These are phyloP conservation scores for Nadsonia starkeyi-henricii DNA, from an alignment of 1,139 yeast genomes.

Conservation along the genomic window DNA sequence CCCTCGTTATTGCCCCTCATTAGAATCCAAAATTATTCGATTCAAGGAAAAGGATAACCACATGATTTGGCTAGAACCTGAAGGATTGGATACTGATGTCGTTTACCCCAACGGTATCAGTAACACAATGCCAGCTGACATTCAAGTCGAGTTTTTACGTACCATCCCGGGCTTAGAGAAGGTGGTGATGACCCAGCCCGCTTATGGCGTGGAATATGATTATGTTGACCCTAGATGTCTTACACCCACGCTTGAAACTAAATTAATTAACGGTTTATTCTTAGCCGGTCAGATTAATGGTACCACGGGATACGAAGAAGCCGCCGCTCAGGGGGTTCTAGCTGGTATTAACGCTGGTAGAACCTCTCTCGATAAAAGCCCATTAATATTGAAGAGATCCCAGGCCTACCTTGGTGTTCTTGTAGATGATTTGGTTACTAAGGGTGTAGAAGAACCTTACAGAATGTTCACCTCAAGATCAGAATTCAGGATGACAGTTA, in stretches of 20 bases:
- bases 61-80: slow-evolving; percentile 92
- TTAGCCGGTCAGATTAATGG: slow-evolving; percentile 98
- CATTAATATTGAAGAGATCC: slow-evolving; percentile 49
- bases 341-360: slow-evolving; percentile 91
- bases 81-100: slow-evolving; percentile 71
- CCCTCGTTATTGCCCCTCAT: slow-evolving; percentile 94
- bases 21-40: slow-evolving; percentile 76
- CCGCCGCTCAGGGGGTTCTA: slow-evolving; percentile 89
- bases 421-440: slow-evolving; percentile 85
- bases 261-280: slow-evolving; percentile 59
- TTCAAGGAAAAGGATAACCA: slow-evolving; percentile 68
- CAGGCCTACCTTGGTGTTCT: slow-evolving; percentile 89
- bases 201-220: slow-evolving; percentile 97
- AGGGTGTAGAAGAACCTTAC: slow-evolving; percentile 95
- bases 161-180: slow-evolving; percentile 84
- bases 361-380: slow-evolving; percentile 27
- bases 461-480: slow-evolving; percentile 96
- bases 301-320: slow-evolving; percentile 98
- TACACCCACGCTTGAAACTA: slow-evolving; percentile 65
- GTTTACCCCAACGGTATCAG: slow-evolving; percentile 95
- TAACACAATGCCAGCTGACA: slow-evolving; percentile 91
- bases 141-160: slow-evolving; percentile 59
- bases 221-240: slow-evolving; percentile 90
- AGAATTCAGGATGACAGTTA: slow-evolving; percentile 75
- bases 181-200: slow-evolving; percentile 81